Conservation (phyloP, 1,284 basidiomycete genomes). For the Cryptococcus sp. region DNA sequence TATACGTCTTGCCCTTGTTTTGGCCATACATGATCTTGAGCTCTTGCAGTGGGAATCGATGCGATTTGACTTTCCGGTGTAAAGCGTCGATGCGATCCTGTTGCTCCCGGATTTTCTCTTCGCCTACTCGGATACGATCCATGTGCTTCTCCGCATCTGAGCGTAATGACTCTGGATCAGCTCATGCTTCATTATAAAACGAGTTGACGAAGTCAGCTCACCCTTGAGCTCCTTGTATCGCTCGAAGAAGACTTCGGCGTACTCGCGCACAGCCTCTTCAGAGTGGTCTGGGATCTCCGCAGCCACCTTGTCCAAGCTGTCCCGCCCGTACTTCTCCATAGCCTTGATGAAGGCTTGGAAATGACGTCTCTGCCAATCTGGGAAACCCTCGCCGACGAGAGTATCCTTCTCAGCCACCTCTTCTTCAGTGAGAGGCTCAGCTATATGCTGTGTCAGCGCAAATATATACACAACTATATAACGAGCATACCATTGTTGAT, state of each 20-base stretch:
- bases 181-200: background rate
- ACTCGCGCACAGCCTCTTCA: conserved; percentile 74
- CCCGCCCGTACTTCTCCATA: conserved; percentile 82
- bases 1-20: conserved; percentile 93
- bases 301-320: conserved; percentile 74
- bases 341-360: conserved; percentile 89
- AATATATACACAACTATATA: background rate
- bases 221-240: conserved; percentile 84
- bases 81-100: conserved; percentile 76
- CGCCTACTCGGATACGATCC: conserved; percentile 76
- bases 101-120: conserved; percentile 69
- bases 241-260: conserved; percentile 85
- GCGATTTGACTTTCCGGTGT: conserved; percentile 80
- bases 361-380: conserved; percentile 87
- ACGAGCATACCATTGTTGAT: conserved; percentile 70
- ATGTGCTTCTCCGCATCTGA: conserved; percentile 79
- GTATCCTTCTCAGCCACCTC: conserved; percentile 78
- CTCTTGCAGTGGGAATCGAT: conserved; percentile 89
- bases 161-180: background rate
- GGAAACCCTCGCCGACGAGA: conserved; percentile 77
- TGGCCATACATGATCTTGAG: conserved; percentile 91
- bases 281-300: conserved; percentile 86
- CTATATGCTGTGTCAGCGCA: conserved; percentile 52
- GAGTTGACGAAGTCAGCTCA: conserved; percentile 33
- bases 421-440: conserved; percentile 82